phyloP scores from a whole-genome alignment of 306 rosid species.

The Bauhinia variegata region DNA sequence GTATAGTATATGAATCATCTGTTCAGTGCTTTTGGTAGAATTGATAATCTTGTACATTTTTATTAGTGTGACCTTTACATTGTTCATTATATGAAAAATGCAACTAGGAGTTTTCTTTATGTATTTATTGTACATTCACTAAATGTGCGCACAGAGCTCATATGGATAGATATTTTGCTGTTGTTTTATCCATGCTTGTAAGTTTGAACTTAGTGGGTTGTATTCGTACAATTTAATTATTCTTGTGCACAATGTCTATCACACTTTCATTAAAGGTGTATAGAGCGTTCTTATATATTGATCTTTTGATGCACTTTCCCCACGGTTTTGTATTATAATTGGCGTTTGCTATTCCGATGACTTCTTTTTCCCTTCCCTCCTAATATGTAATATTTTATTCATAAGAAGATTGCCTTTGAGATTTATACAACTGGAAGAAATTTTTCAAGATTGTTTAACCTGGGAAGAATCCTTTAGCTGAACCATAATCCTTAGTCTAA shows the following conservation, averaged over 20 bases:
- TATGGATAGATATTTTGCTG: slow-evolving; percentile 8
- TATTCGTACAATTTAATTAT: slow-evolving; percentile 10
- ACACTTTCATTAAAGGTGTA: slow-evolving; percentile 23
- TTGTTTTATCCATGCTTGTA: neutral
- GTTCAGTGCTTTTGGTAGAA: slow-evolving; percentile 15
- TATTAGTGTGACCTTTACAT: slow-evolving; percentile 11
- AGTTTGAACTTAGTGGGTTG: slow-evolving; percentile 10
- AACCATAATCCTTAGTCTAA: slow-evolving; percentile 17
- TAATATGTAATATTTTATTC: slow-evolving; percentile 11
- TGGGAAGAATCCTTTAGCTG: neutral
- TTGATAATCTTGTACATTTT: neutral
- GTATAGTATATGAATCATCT: slow-evolving; percentile 57
- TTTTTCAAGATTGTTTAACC: slow-evolving; percentile 2
- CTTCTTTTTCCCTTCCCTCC: slow-evolving; percentile 9
- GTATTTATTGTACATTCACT: slow-evolving; percentile 18
- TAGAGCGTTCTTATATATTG: neutral
- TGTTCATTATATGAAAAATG: slow-evolving; percentile 19
- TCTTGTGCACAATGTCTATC: neutral
- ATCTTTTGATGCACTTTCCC: neutral
- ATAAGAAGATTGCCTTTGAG: neutral
- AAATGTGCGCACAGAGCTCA: slow-evolving; percentile 8
- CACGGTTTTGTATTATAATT: neutral
- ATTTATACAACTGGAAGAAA: slow-evolving; percentile 15
- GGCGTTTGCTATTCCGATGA: neutral
- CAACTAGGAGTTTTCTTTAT: slow-evolving; percentile 1